Conservation (phyloP, 495 filamentous ascomycete genomes). For the Daldinia decipiens region DNA sequence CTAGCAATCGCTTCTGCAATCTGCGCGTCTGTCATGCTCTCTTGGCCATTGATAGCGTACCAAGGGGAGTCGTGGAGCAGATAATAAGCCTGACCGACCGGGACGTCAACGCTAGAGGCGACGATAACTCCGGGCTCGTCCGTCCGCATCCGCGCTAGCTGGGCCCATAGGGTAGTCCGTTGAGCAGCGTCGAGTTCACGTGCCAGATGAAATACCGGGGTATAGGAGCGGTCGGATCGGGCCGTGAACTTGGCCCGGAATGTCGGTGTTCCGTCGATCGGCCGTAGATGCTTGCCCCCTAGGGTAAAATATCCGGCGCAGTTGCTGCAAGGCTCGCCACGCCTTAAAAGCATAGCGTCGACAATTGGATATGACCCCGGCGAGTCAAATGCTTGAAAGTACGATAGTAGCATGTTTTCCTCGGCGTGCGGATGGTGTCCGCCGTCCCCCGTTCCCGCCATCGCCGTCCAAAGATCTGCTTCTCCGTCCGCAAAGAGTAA, state of each 20-base stretch:
- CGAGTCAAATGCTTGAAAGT: conserved; percentile 49
- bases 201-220: conserved; percentile 45
- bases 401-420: conserved; percentile 45
- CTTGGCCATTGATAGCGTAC: conserved; percentile 47
- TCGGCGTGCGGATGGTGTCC: conserved; percentile 43
- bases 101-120: conserved; percentile 30
- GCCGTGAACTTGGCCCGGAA: conserved; percentile 48
- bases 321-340: conserved; percentile 44
- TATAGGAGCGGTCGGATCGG: conserved; percentile 44
- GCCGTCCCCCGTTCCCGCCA: conserved; percentile 24
- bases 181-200: conserved; percentile 38
- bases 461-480: conserved; percentile 44
- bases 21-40: conserved; percentile 45
- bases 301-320: conserved; percentile 46
- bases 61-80: conserved; percentile 43
- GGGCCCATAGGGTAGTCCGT: conserved; percentile 36
- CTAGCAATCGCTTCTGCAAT: conserved; percentile 44
- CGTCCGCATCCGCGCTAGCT: conserved; percentile 42
- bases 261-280: conserved; percentile 33
- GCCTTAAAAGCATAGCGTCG: conserved; percentile 43
- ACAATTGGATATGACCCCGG: conserved; percentile 46
- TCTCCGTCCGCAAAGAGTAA: conserved; percentile 47
- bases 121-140: conserved; percentile 34
- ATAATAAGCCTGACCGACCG: conserved; percentile 43
- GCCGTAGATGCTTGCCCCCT: conserved; percentile 43